Conservation (phyloP, 1,284 basidiomycete genomes). For the Ganoderma lucidum region DNA sequence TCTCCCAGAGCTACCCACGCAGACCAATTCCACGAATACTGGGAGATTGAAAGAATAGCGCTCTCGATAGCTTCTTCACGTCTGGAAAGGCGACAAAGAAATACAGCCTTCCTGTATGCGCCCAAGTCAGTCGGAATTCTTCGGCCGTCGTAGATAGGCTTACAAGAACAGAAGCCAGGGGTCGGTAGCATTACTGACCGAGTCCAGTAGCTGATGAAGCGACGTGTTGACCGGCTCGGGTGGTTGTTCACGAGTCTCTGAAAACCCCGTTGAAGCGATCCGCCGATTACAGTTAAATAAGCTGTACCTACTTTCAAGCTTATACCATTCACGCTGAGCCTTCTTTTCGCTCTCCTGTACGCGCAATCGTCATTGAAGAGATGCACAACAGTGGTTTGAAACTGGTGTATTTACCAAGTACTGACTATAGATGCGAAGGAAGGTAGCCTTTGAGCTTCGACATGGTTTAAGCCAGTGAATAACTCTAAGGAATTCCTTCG, state of each 20-base stretch:
- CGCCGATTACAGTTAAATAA: neutral
- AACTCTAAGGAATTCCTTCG: slow-evolving; percentile 84
- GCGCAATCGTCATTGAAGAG: slow-evolving; percentile 17
- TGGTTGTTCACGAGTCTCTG: slow-evolving; percentile 79
- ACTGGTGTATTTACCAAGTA: slow-evolving; percentile 75
- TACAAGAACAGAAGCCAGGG: slow-evolving; percentile 91
- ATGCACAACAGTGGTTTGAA: slow-evolving; percentile 17
- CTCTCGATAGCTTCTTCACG: slow-evolving; percentile 89
- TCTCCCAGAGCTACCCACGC: slow-evolving; percentile 86
- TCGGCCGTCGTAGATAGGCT: slow-evolving; percentile 39
- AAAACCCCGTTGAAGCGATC: slow-evolving; percentile 7
- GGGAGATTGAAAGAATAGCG: slow-evolving; percentile 79
- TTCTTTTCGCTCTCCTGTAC: slow-evolving; percentile 67
- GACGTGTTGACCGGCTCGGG: slow-evolving; percentile 73
- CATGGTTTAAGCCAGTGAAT: slow-evolving; percentile 70
- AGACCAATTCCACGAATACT: slow-evolving; percentile 97
- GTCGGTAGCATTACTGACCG: slow-evolving; percentile 67
- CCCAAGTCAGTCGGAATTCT: slow-evolving; percentile 20
- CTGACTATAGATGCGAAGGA: slow-evolving; percentile 83
- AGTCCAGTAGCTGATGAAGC: slow-evolving; percentile 67
- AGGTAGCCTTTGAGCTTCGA: slow-evolving; percentile 75
- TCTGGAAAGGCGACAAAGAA: slow-evolving; percentile 80
- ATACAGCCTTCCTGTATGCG: slow-evolving; percentile 73
- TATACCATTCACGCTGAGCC: slow-evolving; percentile 76
- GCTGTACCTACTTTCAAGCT: slow-evolving; percentile 67